Evolutionary conservation across 1,139 yeast species (phyloP).

Genomic region (Candida gigantensis): DNA sequence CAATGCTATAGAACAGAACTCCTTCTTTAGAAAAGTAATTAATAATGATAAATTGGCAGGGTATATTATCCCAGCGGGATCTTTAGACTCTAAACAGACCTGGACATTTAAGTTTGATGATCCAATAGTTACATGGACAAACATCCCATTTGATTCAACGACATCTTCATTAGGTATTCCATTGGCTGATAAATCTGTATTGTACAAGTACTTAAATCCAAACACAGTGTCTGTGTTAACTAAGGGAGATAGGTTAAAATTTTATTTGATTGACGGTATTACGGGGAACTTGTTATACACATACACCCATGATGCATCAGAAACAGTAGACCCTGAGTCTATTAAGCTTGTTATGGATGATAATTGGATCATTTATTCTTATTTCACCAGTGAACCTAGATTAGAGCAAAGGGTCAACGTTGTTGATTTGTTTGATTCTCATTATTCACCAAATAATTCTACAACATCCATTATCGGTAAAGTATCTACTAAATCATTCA

Average conservation of each 20-base stretch:
- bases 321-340: conserved; percentile 36
- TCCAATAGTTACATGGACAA: conserved; percentile 20
- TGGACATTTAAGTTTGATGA: conserved; percentile 33
- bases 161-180: conserved; percentile 72
- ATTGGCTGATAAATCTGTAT: conserved; percentile 68
- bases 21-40: conserved; percentile 17
- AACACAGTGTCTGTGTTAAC: conserved; percentile 61
- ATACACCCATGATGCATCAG: conserved; percentile 42
- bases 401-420: conserved; percentile 64
- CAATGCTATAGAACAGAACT: conserved; percentile 9
- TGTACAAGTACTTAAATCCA: conserved; percentile 84
- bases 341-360: conserved; percentile 70
- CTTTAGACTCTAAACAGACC: conserved; percentile 17
- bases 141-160: conserved; percentile 39
- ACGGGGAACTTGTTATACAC: conserved; percentile 66
- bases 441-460: conserved; percentile 25
- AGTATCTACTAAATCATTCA: conserved; percentile 55
- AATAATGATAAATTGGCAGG: conserved; percentile 21
- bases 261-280: conserved; percentile 65
- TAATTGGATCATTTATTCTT: conserved; percentile 79
- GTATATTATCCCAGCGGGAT: conserved; percentile 19
- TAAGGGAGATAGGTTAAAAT: conserved; percentile 34
- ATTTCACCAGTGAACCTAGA: conserved; percentile 52
- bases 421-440: conserved; percentile 77
- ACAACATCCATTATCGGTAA: conserved; percentile 29